These are phyloP conservation scores for Rugonectria rugulosa DNA, from an alignment of 2,329 filamentous ascomycete genomes.

Conservation along the genomic window DNA sequence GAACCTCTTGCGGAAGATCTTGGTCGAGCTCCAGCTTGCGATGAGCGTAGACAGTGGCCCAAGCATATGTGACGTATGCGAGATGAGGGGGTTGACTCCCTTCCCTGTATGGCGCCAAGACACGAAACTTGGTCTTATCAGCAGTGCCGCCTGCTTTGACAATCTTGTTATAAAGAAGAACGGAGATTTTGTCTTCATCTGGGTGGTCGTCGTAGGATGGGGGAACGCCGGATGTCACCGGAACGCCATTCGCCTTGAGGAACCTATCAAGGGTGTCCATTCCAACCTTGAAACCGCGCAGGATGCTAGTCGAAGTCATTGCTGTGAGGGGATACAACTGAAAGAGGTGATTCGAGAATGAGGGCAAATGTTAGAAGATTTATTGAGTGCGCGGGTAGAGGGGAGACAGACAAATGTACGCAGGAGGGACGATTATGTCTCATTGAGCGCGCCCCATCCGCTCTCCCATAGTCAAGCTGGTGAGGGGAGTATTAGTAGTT, in stretches of 20 bases:
- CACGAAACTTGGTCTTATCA: neutral
- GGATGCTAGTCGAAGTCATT: neutral
- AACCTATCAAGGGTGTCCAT: neutral
- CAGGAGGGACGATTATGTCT: too few species aligned
- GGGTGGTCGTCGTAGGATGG: neutral
- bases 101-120: neutral
- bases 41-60: neutral
- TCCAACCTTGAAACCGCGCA: neutral
- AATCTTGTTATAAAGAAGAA: constrained; percentile 1
- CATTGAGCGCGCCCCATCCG: too few species aligned
- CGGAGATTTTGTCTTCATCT: neutral
- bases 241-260: neutral
- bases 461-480: neutral
- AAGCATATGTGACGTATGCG: neutral
- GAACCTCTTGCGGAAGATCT: neutral
- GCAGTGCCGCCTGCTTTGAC: neutral
- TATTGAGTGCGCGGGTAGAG: too few species aligned
- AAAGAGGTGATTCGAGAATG: too few species aligned
- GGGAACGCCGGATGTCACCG: neutral
- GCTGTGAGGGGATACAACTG: too few species aligned
- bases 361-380: too few species aligned
- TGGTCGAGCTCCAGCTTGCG: neutral
- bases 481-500: neutral
- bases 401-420: too few species aligned
- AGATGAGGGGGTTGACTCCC: neutral